Base-by-base conservation (phyloP, 164 flowering plant genomes). In the grape (Vitis vinifera) region DNA sequence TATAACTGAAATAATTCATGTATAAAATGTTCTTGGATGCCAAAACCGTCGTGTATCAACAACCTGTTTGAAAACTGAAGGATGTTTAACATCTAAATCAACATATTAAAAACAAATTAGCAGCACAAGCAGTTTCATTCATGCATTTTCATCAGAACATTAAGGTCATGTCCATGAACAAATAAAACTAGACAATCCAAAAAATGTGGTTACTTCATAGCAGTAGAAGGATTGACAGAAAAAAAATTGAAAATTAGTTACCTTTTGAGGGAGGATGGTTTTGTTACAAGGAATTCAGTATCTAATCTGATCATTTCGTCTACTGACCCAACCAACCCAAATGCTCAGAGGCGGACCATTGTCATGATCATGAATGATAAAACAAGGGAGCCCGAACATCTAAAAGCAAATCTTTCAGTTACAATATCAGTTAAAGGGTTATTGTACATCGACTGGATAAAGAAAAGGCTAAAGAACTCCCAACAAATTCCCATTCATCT, bases 401-500 rank as follows among this genome's bases (percentile, higher is more conserved):
- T 68, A 63, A 76, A 66, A 77, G 77, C 78, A 71, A 70, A 23
- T 70, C 55, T 77, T 72, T 71, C 70, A 48, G 74, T 74, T 75
- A 70, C 76, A 78, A 73, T 73, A 79, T 80, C 65, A 74, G 84
- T 75, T 79, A 68, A 75, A 68, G 53, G 71, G 84, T 79, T 78
- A 83, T 78, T 78, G 82, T 82, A 88, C 87, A 88, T 67, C 66
- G 70, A 74, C 68, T 14, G 67, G 74, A 75, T 63, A 69, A 63
- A 56, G 44, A 37, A 37, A 37, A 37, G 49, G 67, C 71, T 60
- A 59, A 75, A 51, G 63, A 72, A 79, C 66, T 50, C 71, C 75
- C 77, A 75, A 71, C 59, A 67, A 75, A 69, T 49, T 72, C 76
- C 66, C 69, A 55, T 75, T 70, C 70, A 60, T 68, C 51, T 71